These are phyloP conservation scores for Helenozyma rhizophorensis DNA, from an alignment of 805 yeast species.

Conservation along the genomic window DNA sequence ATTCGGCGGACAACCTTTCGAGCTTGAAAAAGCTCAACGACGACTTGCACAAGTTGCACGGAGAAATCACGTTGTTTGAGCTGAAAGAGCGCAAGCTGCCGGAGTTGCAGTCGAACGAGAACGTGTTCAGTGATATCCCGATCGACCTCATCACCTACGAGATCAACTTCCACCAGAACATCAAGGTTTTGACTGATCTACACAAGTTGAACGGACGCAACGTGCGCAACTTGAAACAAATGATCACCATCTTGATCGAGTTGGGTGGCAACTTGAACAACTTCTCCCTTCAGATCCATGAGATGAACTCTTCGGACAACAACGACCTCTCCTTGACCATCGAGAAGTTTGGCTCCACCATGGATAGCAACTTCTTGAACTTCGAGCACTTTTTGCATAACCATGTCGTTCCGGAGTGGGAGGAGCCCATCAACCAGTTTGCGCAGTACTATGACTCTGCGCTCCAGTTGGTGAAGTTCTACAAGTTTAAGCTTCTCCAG, in stretches of 20 bases:
- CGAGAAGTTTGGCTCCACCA: constrained; percentile 50
- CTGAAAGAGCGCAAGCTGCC: constrained; percentile 16
- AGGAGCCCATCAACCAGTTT: constrained; percentile 48
- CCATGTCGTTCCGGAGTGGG: constrained; percentile 38
- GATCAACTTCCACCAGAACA: constrained; percentile 27
- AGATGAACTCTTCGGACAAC: constrained; percentile 17
- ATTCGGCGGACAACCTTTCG: constrained; percentile 26
- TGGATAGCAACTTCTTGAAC: constrained; percentile 48
- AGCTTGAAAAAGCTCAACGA: constrained; percentile 31
- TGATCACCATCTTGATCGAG: constrained; percentile 41
- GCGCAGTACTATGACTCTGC: constrained; percentile 41
- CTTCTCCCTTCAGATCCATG: constrained; percentile 44
- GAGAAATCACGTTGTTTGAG: constrained; percentile 29
- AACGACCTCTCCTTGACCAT: constrained; percentile 30
- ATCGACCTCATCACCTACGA: constrained; percentile 30
- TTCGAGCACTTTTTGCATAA: constrained; percentile 41
- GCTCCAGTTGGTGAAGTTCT: constrained; percentile 43
- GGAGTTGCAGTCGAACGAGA: constrained; percentile 8
- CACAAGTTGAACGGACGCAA: constrained; percentile 36
- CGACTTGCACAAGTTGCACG: constrained; percentile 29
- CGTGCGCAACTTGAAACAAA: constrained; percentile 34
- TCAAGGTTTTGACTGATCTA: constrained; percentile 30
- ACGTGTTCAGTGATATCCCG: constrained; percentile 27
- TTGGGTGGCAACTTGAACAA: constrained; percentile 56
- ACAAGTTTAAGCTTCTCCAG: constrained; percentile 51